Evolutionary conservation across 306 rosid genomes (phyloP), one percentile per base, ranked within the genome.

Genomic region (Fagus sylvatica): DNA sequence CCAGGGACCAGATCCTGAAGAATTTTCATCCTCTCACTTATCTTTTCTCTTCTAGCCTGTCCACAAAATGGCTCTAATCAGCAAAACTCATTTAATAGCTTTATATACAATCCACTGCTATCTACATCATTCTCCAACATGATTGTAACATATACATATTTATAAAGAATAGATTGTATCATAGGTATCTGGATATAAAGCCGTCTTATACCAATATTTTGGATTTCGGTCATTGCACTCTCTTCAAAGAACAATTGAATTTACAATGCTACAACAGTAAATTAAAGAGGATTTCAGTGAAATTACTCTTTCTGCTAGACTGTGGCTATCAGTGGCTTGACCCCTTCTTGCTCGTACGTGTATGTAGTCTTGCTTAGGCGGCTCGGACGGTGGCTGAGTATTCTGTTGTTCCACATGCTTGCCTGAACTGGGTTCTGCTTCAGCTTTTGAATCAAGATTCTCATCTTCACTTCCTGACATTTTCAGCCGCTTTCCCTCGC

Each of bases 31-130:
- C 98, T 90, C 77, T 93, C 98, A 69, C 97, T 89, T 73, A 93
- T 93, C 90, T 93, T 93, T 84, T 93, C 98, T 79, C 98, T 88
- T 85, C 98, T 88, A 71, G 98, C 98, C 98, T 93, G 96, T 82
- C 75, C 83, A 85, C 22, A 51, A 79, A 39, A 78, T 7, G 65
- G 49, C 72, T 82, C 79, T 74, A 80, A 72, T 82, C 41, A 83
- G 70, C 76, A 73, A 62, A 36, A 55, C 75, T 3, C 74, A 67
- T 78, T 71, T 69, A 76, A 75, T 4, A 81, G 40, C 76, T 56
- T 68, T 34, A 71, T 68, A 36, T 33, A 16, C 73, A 86, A 76
- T 73, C 77, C 28, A 76, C 68, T 53, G 67, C 55, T 46, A 46
- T 8, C 51, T 19, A 51, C 42, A 64, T 62, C 74, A 42, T 64